A percentile compares a stretch with the other conserved stretches of the same genome.
Evolutionary conservation across 1,139 yeast species (phyloP).

Genomic region (Suhomyces ambrosiae): DNA sequence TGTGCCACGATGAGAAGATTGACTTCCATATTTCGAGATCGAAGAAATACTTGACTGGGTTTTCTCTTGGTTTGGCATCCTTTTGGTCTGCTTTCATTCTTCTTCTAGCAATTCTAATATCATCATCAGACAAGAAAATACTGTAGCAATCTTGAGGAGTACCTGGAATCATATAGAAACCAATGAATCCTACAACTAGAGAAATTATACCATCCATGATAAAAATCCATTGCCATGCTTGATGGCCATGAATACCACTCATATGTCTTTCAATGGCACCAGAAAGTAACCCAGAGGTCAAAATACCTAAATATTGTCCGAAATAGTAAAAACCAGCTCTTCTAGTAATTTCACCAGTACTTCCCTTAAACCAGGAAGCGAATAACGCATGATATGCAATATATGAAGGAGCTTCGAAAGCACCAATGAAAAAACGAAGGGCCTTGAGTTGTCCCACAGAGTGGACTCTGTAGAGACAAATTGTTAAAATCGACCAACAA

Average conservation of each 20-base stretch:
- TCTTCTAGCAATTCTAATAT: constrained; percentile 59
- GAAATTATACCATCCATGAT: constrained; percentile 67
- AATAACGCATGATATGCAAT: constrained; percentile 62
- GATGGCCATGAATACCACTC: constrained; percentile 50
- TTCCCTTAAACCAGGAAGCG: constrained; percentile 58
- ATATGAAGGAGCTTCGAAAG: constrained; percentile 62
- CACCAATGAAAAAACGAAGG: constrained; percentile 61
- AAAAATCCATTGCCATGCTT: constrained; percentile 76
- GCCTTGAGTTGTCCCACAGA: constrained; percentile 54
- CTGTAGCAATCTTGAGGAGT: constrained; percentile 64
- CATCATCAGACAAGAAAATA: constrained; percentile 61
- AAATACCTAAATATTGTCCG: constrained; percentile 61
- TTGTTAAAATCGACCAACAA: constrained; percentile 68
- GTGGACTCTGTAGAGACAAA: constrained; percentile 51
- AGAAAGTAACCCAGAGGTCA: constrained; percentile 66
- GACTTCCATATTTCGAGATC: constrained; percentile 49
- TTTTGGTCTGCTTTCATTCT: constrained; percentile 53
- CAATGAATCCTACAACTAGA: constrained; percentile 60
- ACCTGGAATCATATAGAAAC: constrained; percentile 66
- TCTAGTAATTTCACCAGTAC: constrained; percentile 57
- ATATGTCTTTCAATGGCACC: constrained; percentile 56
- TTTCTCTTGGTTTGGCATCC: constrained; percentile 31
- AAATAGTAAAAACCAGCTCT: constrained; percentile 63
- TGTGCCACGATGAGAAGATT: constrained; percentile 56
- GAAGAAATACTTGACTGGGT: constrained; percentile 27